Percentiles rank a stretch among this genome's conserved stretches.
Conservation (phyloP, 257 asterid genomes). For the Petrea volubilis region DNA sequence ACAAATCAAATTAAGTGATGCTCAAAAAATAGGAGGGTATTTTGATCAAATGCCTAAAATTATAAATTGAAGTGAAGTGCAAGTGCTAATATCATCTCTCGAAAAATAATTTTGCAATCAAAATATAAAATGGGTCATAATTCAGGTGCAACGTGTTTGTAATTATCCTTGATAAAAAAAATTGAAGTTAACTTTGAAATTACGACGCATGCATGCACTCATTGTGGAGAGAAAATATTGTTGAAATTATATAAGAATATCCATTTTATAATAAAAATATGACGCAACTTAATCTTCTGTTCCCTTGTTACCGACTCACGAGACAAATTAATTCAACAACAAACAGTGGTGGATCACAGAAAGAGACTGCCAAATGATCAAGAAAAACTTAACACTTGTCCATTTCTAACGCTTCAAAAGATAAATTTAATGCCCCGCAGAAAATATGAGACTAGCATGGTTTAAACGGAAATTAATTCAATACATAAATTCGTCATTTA, state of each 20-base stretch:
- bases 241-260: neutral
- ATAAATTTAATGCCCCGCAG: conserved; percentile 2
- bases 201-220: conserved; percentile 20
- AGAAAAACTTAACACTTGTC: conserved; percentile 15
- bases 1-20: no score
- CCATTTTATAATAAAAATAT: conserved; percentile 12
- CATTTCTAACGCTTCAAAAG: neutral
- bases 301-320: conserved; percentile 23
- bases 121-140: no score
- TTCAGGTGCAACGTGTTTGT: no score
- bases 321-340: conserved; percentile 14
- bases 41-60: no score
- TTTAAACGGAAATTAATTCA: neutral
- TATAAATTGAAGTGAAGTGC: no score
- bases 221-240: neutral
- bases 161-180: neutral
- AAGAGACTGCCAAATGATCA: neutral
- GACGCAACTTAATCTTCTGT: neutral
- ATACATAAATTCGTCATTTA: conserved; percentile 9
- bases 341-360: neutral
- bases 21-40: no score
- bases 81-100: no score
- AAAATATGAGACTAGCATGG: neutral
- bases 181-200: conserved; percentile 6
- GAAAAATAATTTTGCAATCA: no score